Percentiles rank a stretch among this genome's conserved stretches.
These are phyloP conservation scores for Theileria parva DNA, from an alignment of 169 alveolate genomes.

Conservation along the genomic window DNA sequence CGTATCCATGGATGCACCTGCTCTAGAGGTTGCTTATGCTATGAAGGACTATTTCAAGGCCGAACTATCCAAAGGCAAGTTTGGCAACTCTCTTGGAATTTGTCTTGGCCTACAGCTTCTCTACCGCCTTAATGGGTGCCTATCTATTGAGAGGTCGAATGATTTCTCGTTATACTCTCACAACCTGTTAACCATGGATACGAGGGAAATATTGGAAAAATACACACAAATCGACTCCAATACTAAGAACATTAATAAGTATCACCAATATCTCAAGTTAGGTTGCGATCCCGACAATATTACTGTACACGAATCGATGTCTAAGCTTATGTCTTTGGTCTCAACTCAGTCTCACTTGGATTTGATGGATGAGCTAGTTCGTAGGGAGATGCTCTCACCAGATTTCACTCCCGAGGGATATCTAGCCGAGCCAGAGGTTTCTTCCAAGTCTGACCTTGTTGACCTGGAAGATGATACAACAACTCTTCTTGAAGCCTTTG, in stretches of 20 bases:
- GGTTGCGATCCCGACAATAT: conserved; percentile 51
- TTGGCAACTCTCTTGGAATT: conserved; percentile 52
- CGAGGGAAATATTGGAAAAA: conserved; percentile 33
- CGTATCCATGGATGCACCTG: conserved; percentile 44
- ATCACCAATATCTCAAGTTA: conserved; percentile 19
- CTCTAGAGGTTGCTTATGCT: conserved; percentile 42
- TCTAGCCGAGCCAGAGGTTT: conserved; percentile 18
- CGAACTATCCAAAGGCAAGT: conserved; percentile 18
- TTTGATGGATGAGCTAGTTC: conserved; percentile 38
- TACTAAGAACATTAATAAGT: background rate
- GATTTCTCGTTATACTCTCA: conserved; percentile 54
- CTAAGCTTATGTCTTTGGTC: conserved; percentile 31
- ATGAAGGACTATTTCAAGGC: conserved; percentile 39
- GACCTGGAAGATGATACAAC: conserved; percentile 9
- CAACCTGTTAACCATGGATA: conserved; percentile 38
- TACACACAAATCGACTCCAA: conserved; percentile 30
- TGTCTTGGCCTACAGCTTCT: conserved; percentile 56
- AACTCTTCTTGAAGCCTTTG: conserved; percentile 3
- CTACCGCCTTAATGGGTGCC: conserved; percentile 46
- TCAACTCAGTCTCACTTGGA: conserved; percentile 52
- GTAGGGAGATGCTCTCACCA: conserved; percentile 34
- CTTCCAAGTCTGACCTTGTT: conserved; percentile 30
- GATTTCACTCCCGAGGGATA: conserved; percentile 23
- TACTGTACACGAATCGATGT: conserved; percentile 28
- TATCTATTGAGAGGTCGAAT: conserved; percentile 52